These are phyloP conservation scores for Yarrowia deformans DNA, from an alignment of 805 yeast genomes.

Conservation along the genomic window DNA sequence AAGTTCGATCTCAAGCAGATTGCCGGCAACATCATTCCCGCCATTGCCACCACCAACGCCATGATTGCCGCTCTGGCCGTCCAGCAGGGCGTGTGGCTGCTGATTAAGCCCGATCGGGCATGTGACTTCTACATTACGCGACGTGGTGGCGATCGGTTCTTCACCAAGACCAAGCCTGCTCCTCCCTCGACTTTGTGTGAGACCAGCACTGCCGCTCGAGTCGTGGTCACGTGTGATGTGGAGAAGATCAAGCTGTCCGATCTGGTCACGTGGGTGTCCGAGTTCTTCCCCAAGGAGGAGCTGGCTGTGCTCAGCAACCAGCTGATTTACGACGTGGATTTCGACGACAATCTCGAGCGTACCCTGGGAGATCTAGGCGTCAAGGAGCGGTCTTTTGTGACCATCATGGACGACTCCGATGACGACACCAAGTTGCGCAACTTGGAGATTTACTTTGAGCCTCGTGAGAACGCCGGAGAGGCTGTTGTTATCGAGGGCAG, in stretches of 20 bases:
- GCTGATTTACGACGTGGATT: slow-evolving; percentile 80
- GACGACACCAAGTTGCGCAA: slow-evolving; percentile 61
- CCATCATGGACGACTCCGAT: slow-evolving; percentile 81
- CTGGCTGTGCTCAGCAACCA: slow-evolving; percentile 62
- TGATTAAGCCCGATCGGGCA: slow-evolving; percentile 49
- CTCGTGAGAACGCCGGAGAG: neutral
- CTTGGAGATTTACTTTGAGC: slow-evolving; percentile 49
- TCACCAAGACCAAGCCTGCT: slow-evolving; percentile 48
- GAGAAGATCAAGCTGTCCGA: slow-evolving; percentile 56
- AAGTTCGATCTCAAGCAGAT: slow-evolving; percentile 88
- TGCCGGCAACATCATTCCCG: slow-evolving; percentile 98
- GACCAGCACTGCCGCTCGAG: slow-evolving; percentile 60
- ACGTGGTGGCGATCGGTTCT: slow-evolving; percentile 48
- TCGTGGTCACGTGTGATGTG: slow-evolving; percentile 46
- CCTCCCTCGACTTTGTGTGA: slow-evolving; percentile 68
- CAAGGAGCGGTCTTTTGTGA: slow-evolving; percentile 64
- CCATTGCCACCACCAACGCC: slow-evolving; percentile 97
- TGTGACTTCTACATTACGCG: slow-evolving; percentile 14
- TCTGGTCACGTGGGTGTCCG: slow-evolving; percentile 44
- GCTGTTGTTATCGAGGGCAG: neutral
- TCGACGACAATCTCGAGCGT: slow-evolving; percentile 73
- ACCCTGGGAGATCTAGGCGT: slow-evolving; percentile 63
- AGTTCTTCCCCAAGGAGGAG: slow-evolving; percentile 47
- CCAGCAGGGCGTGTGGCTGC: slow-evolving; percentile 66
- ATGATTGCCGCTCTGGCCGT: slow-evolving; percentile 90